Evolutionary conservation across 441 rosid genomes (phyloP), one percentile per base, ranked within the genome.

Genomic region (Dalechampia spathulata): DNA sequence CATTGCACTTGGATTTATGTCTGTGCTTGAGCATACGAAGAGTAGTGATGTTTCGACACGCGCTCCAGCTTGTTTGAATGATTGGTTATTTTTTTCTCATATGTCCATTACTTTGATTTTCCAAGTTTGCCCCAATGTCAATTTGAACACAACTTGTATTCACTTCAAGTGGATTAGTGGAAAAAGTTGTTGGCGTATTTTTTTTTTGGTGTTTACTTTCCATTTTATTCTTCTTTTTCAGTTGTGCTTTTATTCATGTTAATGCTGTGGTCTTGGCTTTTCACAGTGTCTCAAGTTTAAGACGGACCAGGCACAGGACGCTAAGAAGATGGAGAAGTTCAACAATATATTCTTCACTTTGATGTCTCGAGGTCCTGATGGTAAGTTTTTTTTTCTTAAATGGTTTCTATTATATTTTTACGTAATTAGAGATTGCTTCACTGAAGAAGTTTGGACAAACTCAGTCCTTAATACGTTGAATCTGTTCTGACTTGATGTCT

Each of bases 271-370:
- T 47, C 63, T 60, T 62, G 44, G 47, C 19, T 49, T 57, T 22
- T 62, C 22, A 41, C 67, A 85, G 99, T 86, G 96, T 76, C 92
- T 92, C 64, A 92, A 92, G 77, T 92, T 92, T 72, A 92, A 92
- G 81, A 92, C 96, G 17, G 94, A 89, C 75, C 91, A 89, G 76
- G 94, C 92, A 60, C 96, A 92, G 69, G 96, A 86, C 53, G 99
- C 96, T 7, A 92, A 80, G 85, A 92, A 89, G 80, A 89, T 89
- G 97, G 99, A 89, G 80, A 92, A 89, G 73, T 74, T 92, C 57
- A 92, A 83, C 66, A 92, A 86, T 70, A 74, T 92, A 61, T 92
- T 92, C 64, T 89, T 92, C 68, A 75, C 90, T 43, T 64, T 89
- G 66, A 92, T 89, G 96, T 84, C 97, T 58, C 75, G 92, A 50